Base-by-base conservation (phyloP, 2,329 filamentous ascomycete genomes). In the Colletotrichum acutatum region DNA sequence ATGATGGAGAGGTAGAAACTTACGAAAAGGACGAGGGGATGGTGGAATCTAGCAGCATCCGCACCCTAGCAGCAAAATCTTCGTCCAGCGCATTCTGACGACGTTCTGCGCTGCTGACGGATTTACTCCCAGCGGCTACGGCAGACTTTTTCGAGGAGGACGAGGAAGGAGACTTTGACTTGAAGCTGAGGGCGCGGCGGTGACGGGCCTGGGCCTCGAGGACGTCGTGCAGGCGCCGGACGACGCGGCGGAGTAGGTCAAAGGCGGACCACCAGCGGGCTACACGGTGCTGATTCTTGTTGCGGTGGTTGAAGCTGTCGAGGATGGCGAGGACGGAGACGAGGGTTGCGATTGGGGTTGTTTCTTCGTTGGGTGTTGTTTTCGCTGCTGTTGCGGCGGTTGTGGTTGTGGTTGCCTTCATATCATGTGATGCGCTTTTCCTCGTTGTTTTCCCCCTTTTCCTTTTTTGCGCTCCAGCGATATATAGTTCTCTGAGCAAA, bases 211-310 rank as follows among this genome's bases (percentile, higher is more conserved):
- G 76, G 11, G 75, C 80, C 1, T 74, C 71, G 61, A 82, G 76
- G 22, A 86, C 79, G 28, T 80, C 80, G 19, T 76, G 72, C 1
- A 98, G 83, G 67, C 88, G 87, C 9, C 84, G 83, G 9, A 93
- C 81, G 69, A 91, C 87, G 59, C 94, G 92, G 46, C 94, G 91
- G 75, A 98, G 87, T 75, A 92, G 88, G 66, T 88, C 88, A 74
- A 98, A 90, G 77, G 91, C 90, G 19, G 84, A 80, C 90, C 94
- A 98, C 96, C 96, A 99, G 79, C 91, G 90, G 34, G 92, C 89
- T 74, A 89, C 87, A 68, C 91, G 91, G 82, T 98, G 96, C 84
- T 98, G 96, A 84, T 98, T 98, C 79, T 92, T 92, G 85, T 98
- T 97, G 78, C 95, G 94, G 80, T 94, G 91, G 82, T 92, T 90